Base-by-base conservation (phyloP, 768 basidiomycete species). In the Pulveroboletus frians region DNA sequence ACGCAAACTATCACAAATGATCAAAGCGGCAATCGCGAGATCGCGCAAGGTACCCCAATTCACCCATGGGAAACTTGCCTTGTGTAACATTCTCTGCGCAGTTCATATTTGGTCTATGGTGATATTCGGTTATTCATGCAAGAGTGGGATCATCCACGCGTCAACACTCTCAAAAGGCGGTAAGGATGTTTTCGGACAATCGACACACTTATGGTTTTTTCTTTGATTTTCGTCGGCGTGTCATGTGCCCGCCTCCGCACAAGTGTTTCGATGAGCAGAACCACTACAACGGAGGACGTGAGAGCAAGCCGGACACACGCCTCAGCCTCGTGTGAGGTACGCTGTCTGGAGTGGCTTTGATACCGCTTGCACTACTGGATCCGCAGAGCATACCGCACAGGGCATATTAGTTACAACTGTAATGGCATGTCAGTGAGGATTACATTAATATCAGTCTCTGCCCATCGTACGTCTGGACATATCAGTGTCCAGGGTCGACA, bases 371-470 rank as follows among this genome's bases (percentile, higher is more conserved):
- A 54, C 55, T 60, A 57, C 29, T 56, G 51, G 46, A 52, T 52
- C 53, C 48, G 55, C 48, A 57, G 52, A 30, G 50, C 42, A 50
- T 49, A 52, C 43, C 39, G 43, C 54, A 39, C 45, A 41, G 32
- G 40, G 53, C 53, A 46, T 37, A 47, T 46, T 43, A 47, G 60
- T 54, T 63, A 63, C 58, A 52, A 53, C 63, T 65, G 51, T 60
- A 31, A 50, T 57, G 51, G 57, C 47, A 58, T 45, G 62, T 63
- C 50, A 63, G 62, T 65, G 63, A 41, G 46, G 27, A 49, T 55
- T 63, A 65, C 45, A 63, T 63, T 58, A 55, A 64, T 61, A 65
- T 63, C 36, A 55, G 35, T 43, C 34, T 36, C 18, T 34, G 29
- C 18, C 29, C 43, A 23, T 54, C 37, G 31, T 49, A 49, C 26